phyloP scores from a whole-genome alignment of 2,329 filamentous ascomycete genomes.

The Cladophialophora yegresii region DNA sequence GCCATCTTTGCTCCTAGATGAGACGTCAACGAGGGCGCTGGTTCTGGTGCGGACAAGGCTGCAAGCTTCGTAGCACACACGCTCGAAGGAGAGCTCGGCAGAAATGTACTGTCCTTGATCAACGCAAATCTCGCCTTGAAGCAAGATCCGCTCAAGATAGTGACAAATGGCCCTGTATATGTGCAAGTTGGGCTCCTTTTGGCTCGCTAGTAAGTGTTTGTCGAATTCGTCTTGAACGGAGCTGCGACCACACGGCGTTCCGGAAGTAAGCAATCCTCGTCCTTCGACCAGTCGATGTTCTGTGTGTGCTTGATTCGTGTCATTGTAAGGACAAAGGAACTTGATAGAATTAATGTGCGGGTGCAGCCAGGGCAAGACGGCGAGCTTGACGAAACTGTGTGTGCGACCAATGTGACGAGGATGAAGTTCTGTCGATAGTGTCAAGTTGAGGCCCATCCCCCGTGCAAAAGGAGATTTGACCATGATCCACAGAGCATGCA shows the following conservation, averaged over 20 bases:
- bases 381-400: slow-evolving; percentile 24
- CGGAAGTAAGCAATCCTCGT: not conserved
- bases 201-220: slow-evolving; percentile 16
- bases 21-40: slow-evolving; percentile 30
- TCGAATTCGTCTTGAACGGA: slow-evolving; percentile 15
- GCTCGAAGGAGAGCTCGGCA: slow-evolving; percentile 27
- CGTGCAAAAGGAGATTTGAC: slow-evolving; percentile 28
- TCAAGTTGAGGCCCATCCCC: slow-evolving; percentile 29
- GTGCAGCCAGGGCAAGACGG: slow-evolving; percentile 29
- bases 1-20: slow-evolving; percentile 25
- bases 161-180: slow-evolving; percentile 28
- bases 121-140: slow-evolving; percentile 26
- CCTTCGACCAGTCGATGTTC: not conserved
- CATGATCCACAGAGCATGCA: slow-evolving; percentile 33
- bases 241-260: slow-evolving; percentile 6
- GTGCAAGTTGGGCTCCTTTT: slow-evolving; percentile 24
- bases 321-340: slow-evolving; percentile 12
- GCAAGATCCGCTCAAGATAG: slow-evolving; percentile 28
- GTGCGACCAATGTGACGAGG: slow-evolving; percentile 11
- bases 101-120: slow-evolving; percentile 19
- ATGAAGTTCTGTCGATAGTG: slow-evolving; percentile 15
- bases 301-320: not conserved
- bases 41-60: slow-evolving; percentile 31
- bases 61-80: slow-evolving; percentile 29
- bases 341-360: slow-evolving; percentile 23